These are phyloP conservation scores for Rhodotorula sp. DNA, from an alignment of 1,284 basidiomycete species.

Conservation along the genomic window DNA sequence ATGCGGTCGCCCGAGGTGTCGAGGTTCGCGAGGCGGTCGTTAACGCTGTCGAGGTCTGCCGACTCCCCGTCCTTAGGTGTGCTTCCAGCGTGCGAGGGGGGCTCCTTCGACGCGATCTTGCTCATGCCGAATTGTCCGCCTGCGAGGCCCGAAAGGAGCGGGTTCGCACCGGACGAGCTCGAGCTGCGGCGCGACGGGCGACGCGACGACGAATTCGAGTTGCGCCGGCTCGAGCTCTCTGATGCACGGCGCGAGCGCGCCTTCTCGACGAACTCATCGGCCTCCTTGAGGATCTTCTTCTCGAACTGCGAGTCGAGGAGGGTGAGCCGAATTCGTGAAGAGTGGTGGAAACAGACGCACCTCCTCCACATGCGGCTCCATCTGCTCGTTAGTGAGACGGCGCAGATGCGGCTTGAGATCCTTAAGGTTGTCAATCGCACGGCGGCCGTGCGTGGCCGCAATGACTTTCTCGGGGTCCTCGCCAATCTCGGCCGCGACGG, in stretches of 20 bases:
- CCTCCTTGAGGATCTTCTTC: conserved; percentile 68
- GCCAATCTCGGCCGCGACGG: conserved; percentile 61
- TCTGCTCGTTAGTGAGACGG: conserved; percentile 57
- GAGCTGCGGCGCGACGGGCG: conserved; percentile 26
- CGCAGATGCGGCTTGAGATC: conserved; percentile 63
- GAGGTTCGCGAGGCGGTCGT: conserved; percentile 49
- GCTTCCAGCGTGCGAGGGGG: not conserved
- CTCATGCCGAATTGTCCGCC: conserved; percentile 39
- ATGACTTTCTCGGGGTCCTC: conserved; percentile 48
- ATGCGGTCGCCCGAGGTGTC: conserved; percentile 53
- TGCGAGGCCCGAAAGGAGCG: conserved; percentile 35
- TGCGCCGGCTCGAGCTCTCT: conserved; percentile 32
- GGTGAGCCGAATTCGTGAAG: not conserved
- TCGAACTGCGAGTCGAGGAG: conserved; percentile 57
- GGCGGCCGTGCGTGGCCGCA: conserved; percentile 71
- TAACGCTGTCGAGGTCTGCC: conserved; percentile 44
- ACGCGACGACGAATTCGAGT: conserved; percentile 29
- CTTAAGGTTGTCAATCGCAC: conserved; percentile 66
- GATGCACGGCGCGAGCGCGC: conserved; percentile 40
- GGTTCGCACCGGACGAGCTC: conserved; percentile 31
- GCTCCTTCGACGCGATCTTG: conserved; percentile 23
- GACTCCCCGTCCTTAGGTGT: conserved; percentile 7
- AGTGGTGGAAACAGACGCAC: conserved; percentile 21
- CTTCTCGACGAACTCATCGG: conserved; percentile 62
- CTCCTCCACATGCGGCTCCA: conserved; percentile 66